Evolutionary conservation across 2,329 filamentous ascomycete genomes (phyloP).

Genomic region (Cercospora nicotianae): DNA sequence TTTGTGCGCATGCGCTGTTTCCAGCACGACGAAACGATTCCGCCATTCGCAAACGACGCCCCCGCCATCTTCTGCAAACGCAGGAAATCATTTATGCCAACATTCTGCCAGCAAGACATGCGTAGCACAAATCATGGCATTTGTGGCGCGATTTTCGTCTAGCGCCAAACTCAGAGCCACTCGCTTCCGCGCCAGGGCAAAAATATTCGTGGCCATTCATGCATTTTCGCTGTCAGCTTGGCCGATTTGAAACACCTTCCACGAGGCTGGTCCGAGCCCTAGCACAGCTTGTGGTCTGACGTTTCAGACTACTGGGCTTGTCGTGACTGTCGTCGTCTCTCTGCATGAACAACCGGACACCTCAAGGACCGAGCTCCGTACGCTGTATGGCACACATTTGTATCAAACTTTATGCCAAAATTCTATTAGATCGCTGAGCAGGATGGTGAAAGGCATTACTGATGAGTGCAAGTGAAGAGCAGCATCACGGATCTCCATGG

Average conservation of each 20-base stretch:
- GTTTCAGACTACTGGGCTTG: neutral
- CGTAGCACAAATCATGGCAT: neutral
- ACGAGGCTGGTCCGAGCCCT: conserved; percentile 1
- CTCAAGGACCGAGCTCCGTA: conserved; percentile 5
- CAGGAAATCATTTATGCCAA: neutral
- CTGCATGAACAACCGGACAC: neutral
- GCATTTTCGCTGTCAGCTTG: neutral
- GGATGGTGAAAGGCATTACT: neutral
- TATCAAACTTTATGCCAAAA: neutral
- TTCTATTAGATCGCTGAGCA: neutral
- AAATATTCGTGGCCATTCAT: neutral
- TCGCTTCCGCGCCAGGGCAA: neutral
- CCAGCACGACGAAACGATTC: neutral
- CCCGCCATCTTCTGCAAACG: neutral
- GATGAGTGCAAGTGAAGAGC: neutral
- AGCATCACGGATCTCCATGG: neutral
- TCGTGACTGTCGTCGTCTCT: neutral
- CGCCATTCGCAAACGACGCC: neutral
- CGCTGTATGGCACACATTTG: neutral
- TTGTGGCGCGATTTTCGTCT: neutral
- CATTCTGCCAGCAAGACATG: neutral
- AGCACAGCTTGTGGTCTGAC: neutral
- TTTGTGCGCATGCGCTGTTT: neutral
- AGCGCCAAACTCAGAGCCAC: neutral
- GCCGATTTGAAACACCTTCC: neutral